Percentiles rank a stretch among this genome's conserved stretches.
phyloP scores from a whole-genome alignment of 805 yeast genomes.

The Cyberlindnera veronae region DNA sequence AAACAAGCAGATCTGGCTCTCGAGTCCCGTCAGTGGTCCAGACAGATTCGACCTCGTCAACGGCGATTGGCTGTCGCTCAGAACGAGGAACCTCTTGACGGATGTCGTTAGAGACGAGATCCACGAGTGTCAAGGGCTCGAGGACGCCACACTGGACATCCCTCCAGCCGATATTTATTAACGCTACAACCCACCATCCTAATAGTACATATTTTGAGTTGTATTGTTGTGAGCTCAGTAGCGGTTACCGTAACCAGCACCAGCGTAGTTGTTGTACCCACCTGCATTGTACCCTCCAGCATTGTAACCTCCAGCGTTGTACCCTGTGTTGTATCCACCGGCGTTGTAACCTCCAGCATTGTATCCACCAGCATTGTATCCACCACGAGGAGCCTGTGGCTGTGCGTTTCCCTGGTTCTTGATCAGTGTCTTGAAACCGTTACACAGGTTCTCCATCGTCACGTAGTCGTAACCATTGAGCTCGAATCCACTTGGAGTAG shows the following conservation, averaged over 20 bases:
- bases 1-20: slow-evolving; percentile 92
- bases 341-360: background rate
- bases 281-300: no score
- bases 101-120: no score
- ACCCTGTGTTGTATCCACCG: background rate
- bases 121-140: no score
- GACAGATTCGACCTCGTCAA: slow-evolving; percentile 73
- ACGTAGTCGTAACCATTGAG: slow-evolving; percentile 80
- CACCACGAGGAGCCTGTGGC: background rate
- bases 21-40: slow-evolving; percentile 93
- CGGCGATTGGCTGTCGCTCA: slow-evolving; percentile 73
- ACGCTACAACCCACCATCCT: no score
- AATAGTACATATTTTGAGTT: no score
- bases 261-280: no score
- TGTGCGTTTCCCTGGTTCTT: slow-evolving; percentile 20
- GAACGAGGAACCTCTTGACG: no score
- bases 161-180: no score
- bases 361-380: background rate
- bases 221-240: no score
- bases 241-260: no score
- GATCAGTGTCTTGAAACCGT: slow-evolving; percentile 81
- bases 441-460: slow-evolving; percentile 83
- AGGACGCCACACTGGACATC: no score
- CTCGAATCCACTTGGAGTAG: slow-evolving; percentile 83
- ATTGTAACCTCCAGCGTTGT: no score